Evolutionary conservation across 805 yeast genomes (phyloP).

Genomic region (Tetrapisispora arboricola): DNA sequence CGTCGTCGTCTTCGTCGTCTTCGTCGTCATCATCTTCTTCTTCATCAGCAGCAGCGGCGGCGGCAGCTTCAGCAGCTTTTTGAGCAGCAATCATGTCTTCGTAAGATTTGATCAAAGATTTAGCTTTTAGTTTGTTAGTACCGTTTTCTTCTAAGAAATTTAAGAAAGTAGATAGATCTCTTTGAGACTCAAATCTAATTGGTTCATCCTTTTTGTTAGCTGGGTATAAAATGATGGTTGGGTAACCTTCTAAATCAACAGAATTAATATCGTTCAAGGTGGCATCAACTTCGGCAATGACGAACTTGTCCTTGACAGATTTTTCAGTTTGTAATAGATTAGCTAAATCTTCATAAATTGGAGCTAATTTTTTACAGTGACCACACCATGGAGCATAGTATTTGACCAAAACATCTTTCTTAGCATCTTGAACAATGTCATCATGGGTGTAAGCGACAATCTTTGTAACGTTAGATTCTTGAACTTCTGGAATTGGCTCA

Average conservation of each 20-base stretch:
- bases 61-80: conserved; percentile 9
- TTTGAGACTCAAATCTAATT: conserved; percentile 53
- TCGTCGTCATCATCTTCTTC: conserved; percentile 18
- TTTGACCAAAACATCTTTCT: conserved; percentile 70
- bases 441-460: conserved; percentile 82
- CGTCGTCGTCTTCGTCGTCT: neutral
- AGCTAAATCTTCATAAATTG: conserved; percentile 81
- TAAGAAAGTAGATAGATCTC: conserved; percentile 64
- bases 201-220: conserved; percentile 68
- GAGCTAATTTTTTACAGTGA: conserved; percentile 87
- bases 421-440: conserved; percentile 44
- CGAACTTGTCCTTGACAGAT: conserved; percentile 42
- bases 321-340: conserved; percentile 46
- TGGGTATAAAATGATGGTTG: conserved; percentile 84
- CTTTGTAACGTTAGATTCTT: conserved; percentile 62
- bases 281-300: conserved; percentile 82
- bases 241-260: conserved; percentile 78
- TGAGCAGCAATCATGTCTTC: conserved; percentile 10
- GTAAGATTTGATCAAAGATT: conserved; percentile 19
- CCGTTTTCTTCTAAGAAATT: conserved; percentile 65
- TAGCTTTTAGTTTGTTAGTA: conserved; percentile 49
- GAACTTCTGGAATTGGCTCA: conserved; percentile 75
- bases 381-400: conserved; percentile 98
- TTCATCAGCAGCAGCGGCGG: conserved; percentile 12
- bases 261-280: conserved; percentile 73